Base-by-base conservation (phyloP, 495 filamentous ascomycete genomes). In the Aspergillus homomorphus region DNA sequence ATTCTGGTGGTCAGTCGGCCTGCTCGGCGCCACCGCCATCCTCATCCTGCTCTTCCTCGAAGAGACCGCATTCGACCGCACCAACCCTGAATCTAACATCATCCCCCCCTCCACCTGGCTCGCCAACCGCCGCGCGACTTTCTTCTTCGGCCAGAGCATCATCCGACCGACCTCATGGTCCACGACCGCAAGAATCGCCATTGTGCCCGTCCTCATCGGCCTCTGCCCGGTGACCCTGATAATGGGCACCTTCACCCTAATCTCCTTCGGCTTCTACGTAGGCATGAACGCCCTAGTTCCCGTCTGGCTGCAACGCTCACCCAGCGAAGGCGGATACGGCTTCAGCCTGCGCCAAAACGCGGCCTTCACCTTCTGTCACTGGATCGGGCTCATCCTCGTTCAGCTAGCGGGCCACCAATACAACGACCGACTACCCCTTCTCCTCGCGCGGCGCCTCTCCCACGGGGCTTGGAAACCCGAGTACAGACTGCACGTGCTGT, bases 1-100 rank as follows among this genome's bases (percentile, higher is more conserved):
- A 54, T 81, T 79, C 64, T 83, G 81, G 79, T 82, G 79, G 79
- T 76, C 74, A 0, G 66, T 81, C 1, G 76, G 68, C 9, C 55
- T 77, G 0, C 58, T 76, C 1, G 77, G 72, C 3, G 65, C 73
- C 21, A 66, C 76, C 7, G 67, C 76, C 18, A 64, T 80, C 19
- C 63, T 73, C n/a, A 69, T 77, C 9, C 75, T 82, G 33, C 44
- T 69, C 26, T 76, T 77, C 54, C 64, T 80, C 5, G 75, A 82
- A 54, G 79, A 83, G 33, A 82, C 79, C 0, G 64, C 64, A 0
- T 77, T 66, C 48, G 59, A 68, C 23, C 67, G 73, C 0, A 57
- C 56, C 8, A 12, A 50, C 23, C 21, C 61, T 10, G 57, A 61
- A 1, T 63, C 52, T 14, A 65, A 68, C n/a, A 66, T 66, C 6